phyloP scores from a whole-genome alignment of 306 rosid genomes.

The Prunus salicina region DNA sequence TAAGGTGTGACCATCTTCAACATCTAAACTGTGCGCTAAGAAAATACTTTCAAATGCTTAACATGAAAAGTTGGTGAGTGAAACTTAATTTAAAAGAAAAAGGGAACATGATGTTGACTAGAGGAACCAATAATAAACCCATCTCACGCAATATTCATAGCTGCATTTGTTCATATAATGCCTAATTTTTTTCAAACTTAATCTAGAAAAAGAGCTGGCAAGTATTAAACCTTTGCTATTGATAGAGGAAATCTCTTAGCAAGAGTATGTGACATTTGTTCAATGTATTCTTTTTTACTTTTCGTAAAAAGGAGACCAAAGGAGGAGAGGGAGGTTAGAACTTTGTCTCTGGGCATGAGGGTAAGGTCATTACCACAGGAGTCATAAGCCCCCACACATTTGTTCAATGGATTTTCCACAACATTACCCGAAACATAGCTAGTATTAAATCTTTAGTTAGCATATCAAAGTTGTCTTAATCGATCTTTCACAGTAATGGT shows the following conservation, averaged over 20 bases:
- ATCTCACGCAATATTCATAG: neutral
- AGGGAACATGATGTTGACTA: neutral
- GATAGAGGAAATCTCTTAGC: neutral
- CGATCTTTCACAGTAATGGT: neutral
- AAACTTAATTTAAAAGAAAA: neutral
- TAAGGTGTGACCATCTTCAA: constrained; percentile 99
- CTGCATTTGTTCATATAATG: neutral
- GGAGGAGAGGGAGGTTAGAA: neutral
- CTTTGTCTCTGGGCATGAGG: neutral
- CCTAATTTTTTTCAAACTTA: neutral
- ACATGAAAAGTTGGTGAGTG: constrained; percentile 6
- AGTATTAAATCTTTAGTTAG: too few species aligned
- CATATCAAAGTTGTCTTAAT: neutral
- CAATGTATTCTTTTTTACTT: neutral
- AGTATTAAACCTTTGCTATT: neutral
- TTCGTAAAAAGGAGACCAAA: neutral
- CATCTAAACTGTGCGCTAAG: constrained; percentile 73
- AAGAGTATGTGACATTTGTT: neutral
- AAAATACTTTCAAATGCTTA: constrained; percentile 22
- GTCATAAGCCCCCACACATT: neutral
- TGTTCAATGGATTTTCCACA: neutral
- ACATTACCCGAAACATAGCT: neutral
- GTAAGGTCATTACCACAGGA: too few species aligned
- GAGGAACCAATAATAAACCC: neutral
- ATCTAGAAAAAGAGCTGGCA: neutral